Percentiles rank a stretch among this genome's conserved stretches.
Evolutionary conservation across 2,329 filamentous ascomycete genomes (phyloP).

Genomic region (Fusarium sp.): DNA sequence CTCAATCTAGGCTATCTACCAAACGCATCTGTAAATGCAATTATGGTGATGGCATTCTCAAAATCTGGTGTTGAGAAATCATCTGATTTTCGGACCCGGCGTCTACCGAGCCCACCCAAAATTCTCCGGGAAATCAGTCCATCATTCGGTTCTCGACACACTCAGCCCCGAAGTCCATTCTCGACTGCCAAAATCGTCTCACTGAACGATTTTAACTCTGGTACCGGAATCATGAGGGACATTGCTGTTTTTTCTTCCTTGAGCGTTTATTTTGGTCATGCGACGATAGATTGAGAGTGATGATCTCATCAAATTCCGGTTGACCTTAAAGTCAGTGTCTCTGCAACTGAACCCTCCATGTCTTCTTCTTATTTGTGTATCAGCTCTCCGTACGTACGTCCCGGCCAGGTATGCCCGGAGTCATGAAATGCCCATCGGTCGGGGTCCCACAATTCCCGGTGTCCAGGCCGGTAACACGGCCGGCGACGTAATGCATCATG

Average conservation of each 20-base stretch:
- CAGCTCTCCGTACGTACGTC: background rate
- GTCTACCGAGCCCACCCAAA: constrained; percentile 24
- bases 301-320: background rate
- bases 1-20: too few species aligned
- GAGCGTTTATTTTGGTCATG: background rate
- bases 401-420: background rate
- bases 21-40: background rate
- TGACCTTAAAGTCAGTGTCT: background rate
- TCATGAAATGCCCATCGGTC: background rate
- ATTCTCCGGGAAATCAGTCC: constrained; percentile 22
- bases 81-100: constrained; percentile 29
- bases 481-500: background rate
- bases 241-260: background rate
- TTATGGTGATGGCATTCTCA: background rate
- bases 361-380: background rate
- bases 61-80: background rate
- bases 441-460: background rate
- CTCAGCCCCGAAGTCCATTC: background rate
- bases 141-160: constrained; percentile 11
- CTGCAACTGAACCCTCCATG: too few species aligned
- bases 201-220: background rate
- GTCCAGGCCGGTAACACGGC: background rate
- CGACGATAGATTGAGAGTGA: background rate
- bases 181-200: background rate
- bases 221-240: background rate